phyloP scores from a whole-genome alignment of 2,329 filamentous ascomycete species.

The Fusarium subglutinans region DNA sequence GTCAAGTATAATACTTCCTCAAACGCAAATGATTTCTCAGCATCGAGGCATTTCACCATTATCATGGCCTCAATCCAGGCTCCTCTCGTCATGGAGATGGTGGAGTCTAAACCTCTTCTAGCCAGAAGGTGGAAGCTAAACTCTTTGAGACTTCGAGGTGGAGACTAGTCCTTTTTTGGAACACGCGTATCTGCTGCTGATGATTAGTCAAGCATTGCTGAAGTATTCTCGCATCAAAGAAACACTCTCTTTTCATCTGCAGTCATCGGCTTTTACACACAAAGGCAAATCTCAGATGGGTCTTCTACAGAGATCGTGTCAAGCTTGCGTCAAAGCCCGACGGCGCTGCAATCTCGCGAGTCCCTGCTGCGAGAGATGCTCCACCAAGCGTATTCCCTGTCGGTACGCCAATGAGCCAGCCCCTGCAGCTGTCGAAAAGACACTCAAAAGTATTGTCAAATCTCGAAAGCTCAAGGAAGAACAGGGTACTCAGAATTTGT shows the following conservation, averaged over 20 bases:
- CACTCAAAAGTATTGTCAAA: neutral
- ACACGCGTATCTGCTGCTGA: neutral
- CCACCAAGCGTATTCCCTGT: slow-evolving; percentile 1
- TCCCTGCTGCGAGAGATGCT: slow-evolving; percentile 9
- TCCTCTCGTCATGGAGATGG: neutral
- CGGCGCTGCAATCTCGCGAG: slow-evolving; percentile 2
- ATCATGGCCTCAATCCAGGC: neutral
- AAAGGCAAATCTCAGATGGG: neutral
- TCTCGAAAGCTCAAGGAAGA: accelerated
- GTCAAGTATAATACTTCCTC: accelerated
- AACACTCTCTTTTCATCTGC: accelerated
- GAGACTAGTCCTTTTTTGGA: neutral
- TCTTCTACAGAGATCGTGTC: neutral
- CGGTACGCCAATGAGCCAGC: slow-evolving; percentile 6
- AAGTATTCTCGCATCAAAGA: neutral
- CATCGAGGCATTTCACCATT: neutral
- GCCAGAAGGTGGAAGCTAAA: neutral
- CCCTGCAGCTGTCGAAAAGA: neutral
- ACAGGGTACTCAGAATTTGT: accelerated
- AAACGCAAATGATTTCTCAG: neutral
- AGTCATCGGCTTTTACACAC: accelerated
- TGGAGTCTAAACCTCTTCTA: slow-evolving; percentile 9
- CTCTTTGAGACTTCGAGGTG: accelerated
- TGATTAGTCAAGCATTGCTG: neutral
- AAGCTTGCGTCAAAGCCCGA: neutral